Evolutionary conservation across 805 yeast genomes (phyloP).

Genomic region (Diddensiella santjacobensis): DNA sequence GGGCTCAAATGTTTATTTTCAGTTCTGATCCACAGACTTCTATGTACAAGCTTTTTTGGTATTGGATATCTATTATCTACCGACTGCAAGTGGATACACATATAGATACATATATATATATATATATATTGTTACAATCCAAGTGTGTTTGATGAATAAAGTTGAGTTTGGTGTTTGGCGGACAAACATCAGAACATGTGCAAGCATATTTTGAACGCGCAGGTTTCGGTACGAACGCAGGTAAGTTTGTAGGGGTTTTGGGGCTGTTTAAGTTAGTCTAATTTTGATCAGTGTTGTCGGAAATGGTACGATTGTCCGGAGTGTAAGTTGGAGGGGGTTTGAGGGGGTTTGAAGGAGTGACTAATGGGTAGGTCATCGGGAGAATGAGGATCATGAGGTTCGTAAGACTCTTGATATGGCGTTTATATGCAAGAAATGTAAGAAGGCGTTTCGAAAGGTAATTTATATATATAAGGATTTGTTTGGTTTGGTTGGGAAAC

Average conservation of each 20-base stretch:
- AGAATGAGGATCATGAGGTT: slow-evolving; percentile 30
- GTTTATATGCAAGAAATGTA: slow-evolving; percentile 33
- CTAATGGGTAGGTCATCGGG: slow-evolving; percentile 27
- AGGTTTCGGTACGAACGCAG: slow-evolving; percentile 33
- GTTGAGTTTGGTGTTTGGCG: no score
- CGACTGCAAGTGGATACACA: no score
- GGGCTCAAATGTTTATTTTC: no score
- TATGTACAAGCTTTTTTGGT: no score
- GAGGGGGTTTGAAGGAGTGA: no score
- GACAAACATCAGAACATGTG: slow-evolving; percentile 24
- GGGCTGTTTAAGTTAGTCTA: no score
- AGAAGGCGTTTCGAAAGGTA: slow-evolving; percentile 33
- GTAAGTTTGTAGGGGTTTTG: slow-evolving; percentile 19
- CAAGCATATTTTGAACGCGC: slow-evolving; percentile 33
- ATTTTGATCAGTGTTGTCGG: slow-evolving; percentile 28
- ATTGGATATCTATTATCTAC: no score
- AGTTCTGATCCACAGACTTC: no score
- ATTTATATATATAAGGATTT: background rate
- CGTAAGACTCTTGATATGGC: slow-evolving; percentile 32
- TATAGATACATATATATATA: no score
- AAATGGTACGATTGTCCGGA: slow-evolving; percentile 36
- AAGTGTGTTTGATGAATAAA: no score
- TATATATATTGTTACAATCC: no score
- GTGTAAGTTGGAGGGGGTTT: slow-evolving; percentile 22
- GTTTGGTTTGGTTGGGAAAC: background rate